Base-by-base conservation (phyloP, 2,329 filamentous ascomycete species). In the Hymenoscyphus scutula region DNA sequence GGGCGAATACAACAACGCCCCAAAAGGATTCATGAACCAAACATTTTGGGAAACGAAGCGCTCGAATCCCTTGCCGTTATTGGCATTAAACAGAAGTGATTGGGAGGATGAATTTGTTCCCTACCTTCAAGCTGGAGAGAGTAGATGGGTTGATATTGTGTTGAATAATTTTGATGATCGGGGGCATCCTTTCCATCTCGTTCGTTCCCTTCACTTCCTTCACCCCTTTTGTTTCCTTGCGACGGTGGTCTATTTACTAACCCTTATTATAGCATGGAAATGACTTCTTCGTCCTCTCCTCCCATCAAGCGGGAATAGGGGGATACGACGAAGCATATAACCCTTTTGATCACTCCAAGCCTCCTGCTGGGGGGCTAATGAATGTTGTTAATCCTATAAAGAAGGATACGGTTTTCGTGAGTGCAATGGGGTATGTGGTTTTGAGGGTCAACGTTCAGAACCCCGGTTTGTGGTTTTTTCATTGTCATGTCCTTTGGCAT, bases 171-270 rank as follows among this genome's bases (percentile, higher is more conserved):
- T 74, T 38, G 78, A 82, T 69, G 61, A 62, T 0, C 77, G 77
- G n/a, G 75, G 76, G 55, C 80, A 82, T 69, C 80, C 81, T 1
- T 82, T 82, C 73, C 81, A 83, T 64, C 74, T 84, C n/a, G 59
- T 61, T n/a, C n/a, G n/a, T n/a, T n/a, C n/a, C n/a, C n/a, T n/a
- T n/a, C n/a, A n/a, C n/a, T n/a, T n/a, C n/a, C n/a, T n/a, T n/a
- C n/a, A n/a, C n/a, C n/a, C n/a, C n/a, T n/a, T n/a, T n/a, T n/a
- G n/a, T n/a, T n/a, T n/a, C n/a, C n/a, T n/a, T n/a, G n/a, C n/a
- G n/a, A n/a, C n/a, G n/a, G n/a, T n/a, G n/a, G n/a, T n/a, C n/a
- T n/a, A n/a, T n/a, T n/a, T n/a, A n/a, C n/a, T n/a, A n/a, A n/a
- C n/a, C n/a, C n/a, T n/a, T n/a, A n/a, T n/a, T n/a, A 13, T 37